A percentile compares a stretch with the other conserved stretches of the same genome.
phyloP scores from a whole-genome alignment of 441 rosid genomes.

The Brassica hybrid region DNA sequence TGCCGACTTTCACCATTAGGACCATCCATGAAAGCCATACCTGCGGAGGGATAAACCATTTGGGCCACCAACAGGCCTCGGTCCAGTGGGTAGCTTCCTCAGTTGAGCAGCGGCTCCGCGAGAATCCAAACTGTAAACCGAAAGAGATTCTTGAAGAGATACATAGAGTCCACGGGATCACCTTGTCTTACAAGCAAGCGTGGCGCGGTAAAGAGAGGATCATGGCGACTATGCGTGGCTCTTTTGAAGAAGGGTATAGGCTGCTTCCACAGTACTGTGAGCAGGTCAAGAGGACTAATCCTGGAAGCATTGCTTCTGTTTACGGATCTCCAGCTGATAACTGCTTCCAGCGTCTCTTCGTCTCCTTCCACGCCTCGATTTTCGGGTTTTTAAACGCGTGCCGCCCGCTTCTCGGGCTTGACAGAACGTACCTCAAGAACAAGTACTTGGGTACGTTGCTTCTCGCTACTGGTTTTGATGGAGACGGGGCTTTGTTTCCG shows the following conservation, averaged over 20 bases:
- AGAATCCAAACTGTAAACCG: conserved; percentile 92
- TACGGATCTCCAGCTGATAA: conserved; percentile 71
- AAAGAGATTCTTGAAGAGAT: conserved; percentile 97
- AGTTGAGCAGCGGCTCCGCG: conserved; percentile 85
- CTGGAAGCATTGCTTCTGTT: conserved; percentile 91
- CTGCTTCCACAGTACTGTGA: conserved; percentile 92
- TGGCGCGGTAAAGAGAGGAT: conserved; percentile 99
- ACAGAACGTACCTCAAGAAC: conserved; percentile 81
- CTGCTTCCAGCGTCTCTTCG: conserved; percentile 92
- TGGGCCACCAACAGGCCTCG: conserved; percentile 97
- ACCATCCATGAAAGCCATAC: conserved; percentile 81
- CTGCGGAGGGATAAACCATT: conserved; percentile 94
- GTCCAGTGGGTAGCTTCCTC: conserved; percentile 98
- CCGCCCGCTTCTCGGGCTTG: conserved; percentile 90
- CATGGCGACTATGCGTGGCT: conserved; percentile 96
- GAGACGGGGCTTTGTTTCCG: conserved; percentile 91
- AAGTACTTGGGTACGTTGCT: conserved; percentile 93
- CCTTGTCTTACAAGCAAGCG: conserved; percentile 95
- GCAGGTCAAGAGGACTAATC: conserved; percentile 85
- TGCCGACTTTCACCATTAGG: conserved; percentile 91
- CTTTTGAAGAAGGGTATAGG: conserved; percentile 95
- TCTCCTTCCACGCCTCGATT: conserved; percentile 92
- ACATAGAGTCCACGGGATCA: conserved; percentile 86
- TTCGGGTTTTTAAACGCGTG: conserved; percentile 94
- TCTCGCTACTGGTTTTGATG: conserved; percentile 93